A percentile compares a stretch with the other conserved stretches of the same genome.
Conservation (phyloP, 805 yeast species). For the Zygosaccharomyces pseudorouxii region DNA sequence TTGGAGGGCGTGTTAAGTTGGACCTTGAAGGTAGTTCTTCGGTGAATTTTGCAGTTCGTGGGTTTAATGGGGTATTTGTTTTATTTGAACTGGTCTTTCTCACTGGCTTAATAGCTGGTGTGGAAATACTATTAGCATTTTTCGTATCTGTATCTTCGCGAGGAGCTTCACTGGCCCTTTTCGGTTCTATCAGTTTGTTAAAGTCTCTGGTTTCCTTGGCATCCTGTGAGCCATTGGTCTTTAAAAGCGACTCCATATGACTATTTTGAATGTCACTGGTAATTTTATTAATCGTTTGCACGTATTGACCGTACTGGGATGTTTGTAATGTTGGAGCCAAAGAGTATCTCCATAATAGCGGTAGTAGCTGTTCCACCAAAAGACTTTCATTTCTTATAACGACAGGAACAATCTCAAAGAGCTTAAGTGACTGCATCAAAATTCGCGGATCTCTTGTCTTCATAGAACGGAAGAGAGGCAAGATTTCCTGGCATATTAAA, state of each 20-base stretch:
- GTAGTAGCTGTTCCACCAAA: slow-evolving; percentile 49
- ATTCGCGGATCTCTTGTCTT: slow-evolving; percentile 72
- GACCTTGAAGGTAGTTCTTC: slow-evolving; percentile 1
- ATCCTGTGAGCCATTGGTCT: slow-evolving; percentile 10
- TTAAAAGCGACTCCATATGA: slow-evolving; percentile 36
- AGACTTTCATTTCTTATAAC: slow-evolving; percentile 46
- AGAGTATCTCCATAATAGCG: slow-evolving; percentile 48
- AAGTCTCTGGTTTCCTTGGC: slow-evolving; percentile 24
- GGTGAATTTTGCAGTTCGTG: slow-evolving; percentile 3
- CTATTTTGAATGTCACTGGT: slow-evolving; percentile 42
- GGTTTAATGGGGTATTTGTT: not conserved
- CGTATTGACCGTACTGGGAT: slow-evolving; percentile 40
- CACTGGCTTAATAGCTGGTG: slow-evolving; percentile 28
- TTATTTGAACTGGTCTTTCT: slow-evolving; percentile 9
- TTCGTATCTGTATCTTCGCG: slow-evolving; percentile 24
- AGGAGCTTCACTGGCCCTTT: slow-evolving; percentile 1
- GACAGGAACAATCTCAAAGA: slow-evolving; percentile 37
- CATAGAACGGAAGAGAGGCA: slow-evolving; percentile 73
- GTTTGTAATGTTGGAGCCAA: slow-evolving; percentile 43
- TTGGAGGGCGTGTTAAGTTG: slow-evolving; percentile 3
- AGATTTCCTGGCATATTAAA: slow-evolving; percentile 66
- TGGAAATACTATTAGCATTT: slow-evolving; percentile 21
- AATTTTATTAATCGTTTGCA: slow-evolving; percentile 39
- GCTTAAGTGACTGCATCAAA: slow-evolving; percentile 44
- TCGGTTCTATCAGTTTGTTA: slow-evolving; percentile 23